Conservation (phyloP, 495 filamentous ascomycete genomes). For the Clohesyomyces aquaticus region DNA sequence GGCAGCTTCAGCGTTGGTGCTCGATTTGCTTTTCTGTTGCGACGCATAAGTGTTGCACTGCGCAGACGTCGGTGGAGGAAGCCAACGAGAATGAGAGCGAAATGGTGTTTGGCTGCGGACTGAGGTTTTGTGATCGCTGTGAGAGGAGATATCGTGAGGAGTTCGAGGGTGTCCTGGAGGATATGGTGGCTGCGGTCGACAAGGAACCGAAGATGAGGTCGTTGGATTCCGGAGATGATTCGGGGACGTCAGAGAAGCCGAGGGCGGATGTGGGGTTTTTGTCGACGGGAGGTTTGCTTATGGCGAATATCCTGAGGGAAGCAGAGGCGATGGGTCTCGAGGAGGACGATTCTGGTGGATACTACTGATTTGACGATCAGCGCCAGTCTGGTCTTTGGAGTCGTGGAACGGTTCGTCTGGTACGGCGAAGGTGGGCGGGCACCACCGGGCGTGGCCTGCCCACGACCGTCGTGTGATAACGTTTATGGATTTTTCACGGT, state of each 20-base stretch:
- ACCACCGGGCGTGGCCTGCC: too few species aligned
- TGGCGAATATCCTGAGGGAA: constrained; percentile 13
- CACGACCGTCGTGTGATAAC: too few species aligned
- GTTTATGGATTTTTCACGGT: too few species aligned
- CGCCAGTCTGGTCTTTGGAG: too few species aligned
- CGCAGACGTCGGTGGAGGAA: constrained; percentile 6
- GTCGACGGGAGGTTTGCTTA: constrained; percentile 14
- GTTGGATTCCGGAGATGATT: constrained; percentile 11
- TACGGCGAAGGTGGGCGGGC: too few species aligned
- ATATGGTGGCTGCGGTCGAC: constrained; percentile 14
- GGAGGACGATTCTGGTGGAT: too few species aligned
- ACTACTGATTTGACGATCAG: too few species aligned
- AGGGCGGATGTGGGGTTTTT: constrained; percentile 35
- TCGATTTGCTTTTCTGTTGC: constrained; percentile 27
- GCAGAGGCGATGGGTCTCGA: neutral
- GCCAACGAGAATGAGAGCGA: neutral
- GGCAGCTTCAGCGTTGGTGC: constrained; percentile 25
- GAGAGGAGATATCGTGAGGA: constrained; percentile 7
- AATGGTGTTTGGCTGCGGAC: constrained; percentile 19
- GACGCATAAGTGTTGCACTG: constrained; percentile 17
- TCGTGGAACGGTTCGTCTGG: too few species aligned
- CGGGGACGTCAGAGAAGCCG: neutral
- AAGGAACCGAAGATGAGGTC: constrained; percentile 11
- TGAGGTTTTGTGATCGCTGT: constrained; percentile 22
- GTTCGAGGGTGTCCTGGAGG: constrained; percentile 1